Conservation (phyloP, 2,329 filamentous ascomycete genomes). For the Grosmannia clavigera region DNA sequence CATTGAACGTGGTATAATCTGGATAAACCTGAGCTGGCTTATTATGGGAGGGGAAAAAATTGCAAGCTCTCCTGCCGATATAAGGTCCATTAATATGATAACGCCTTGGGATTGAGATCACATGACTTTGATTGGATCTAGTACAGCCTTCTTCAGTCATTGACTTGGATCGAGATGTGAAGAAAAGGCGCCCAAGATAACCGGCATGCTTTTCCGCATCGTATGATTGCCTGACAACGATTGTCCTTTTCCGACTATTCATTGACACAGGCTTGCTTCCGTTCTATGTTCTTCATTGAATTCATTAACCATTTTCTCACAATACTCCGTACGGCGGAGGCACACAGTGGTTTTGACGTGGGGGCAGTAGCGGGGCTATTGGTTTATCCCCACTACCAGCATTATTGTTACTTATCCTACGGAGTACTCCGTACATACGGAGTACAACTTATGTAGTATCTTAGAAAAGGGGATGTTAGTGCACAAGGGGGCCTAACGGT, state of each 20-base stretch:
- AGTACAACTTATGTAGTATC: no score
- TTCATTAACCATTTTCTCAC: no score
- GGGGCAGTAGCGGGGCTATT: background rate
- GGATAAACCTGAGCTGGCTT: background rate
- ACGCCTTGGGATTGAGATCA: background rate
- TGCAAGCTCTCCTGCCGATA: background rate
- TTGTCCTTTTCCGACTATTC: no score
- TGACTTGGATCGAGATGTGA: no score
- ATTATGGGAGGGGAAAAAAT: background rate
- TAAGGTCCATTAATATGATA: background rate
- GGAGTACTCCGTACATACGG: no score
- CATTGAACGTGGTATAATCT: background rate
- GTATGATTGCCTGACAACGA: no score
- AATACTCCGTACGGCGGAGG: no score
- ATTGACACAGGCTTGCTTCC: background rate
- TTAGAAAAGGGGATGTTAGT: background rate
- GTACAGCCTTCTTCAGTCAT: background rate
- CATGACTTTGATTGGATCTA: background rate
- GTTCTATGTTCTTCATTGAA: no score
- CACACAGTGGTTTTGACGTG: background rate
- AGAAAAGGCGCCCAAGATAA: no score
- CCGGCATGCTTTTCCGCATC: no score
- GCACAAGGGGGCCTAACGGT: background rate
- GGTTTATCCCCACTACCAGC: background rate
- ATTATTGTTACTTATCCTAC: background rate